Base-by-base conservation (phyloP, 306 rosid species). In the Prunus kanzakura region DNA sequence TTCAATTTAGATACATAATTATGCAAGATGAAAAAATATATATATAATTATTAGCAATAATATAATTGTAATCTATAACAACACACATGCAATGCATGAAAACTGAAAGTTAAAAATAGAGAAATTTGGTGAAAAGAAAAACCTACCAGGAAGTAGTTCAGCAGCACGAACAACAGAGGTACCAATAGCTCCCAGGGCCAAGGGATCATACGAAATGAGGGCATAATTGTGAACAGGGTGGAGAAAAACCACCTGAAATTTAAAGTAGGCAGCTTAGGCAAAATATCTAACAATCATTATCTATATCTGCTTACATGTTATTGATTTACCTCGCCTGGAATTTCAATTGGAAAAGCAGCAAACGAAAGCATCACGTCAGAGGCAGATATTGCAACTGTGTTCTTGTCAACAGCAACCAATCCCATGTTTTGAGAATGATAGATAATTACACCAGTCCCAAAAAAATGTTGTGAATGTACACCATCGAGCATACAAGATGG, bases 191-290 rank as follows among this genome's bases (percentile, higher is more conserved):
- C 98, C 98, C 79, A 95, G 84, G 76, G 96, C 91, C 87, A 93
- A 86, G 35, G 98, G 98, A 71, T 95, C 95, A 84, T 95, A 95
- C 35, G 98, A 88, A 82, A 95, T 81, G 67, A 95, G 91, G 70
- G 97, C 96, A 85, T 86, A 95, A 84, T 95, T 95, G 77, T 95
- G 96, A 84, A 90, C 95, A 71, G 98, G 98, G 79, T 95, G 98
- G 64, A 95, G 96, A 80, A 95, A 94, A 27, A 92, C 96, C 61
- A 94, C 98, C 98, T 94, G 74, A 83, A 88, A 71, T 70, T 76
- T 54, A 46, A 71, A 77, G 71, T 49, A 57, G 41, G 55, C 75
- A 82, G 72, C 61, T 38, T 35, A 57, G 30, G 75, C 45, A 65
- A 46, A 64, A 46, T 56, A 45, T 74, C 20, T 18, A 64, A 38